Evolutionary conservation across 352 stramenopile genomes (phyloP).

Genomic region (Pythium sukuiense): DNA sequence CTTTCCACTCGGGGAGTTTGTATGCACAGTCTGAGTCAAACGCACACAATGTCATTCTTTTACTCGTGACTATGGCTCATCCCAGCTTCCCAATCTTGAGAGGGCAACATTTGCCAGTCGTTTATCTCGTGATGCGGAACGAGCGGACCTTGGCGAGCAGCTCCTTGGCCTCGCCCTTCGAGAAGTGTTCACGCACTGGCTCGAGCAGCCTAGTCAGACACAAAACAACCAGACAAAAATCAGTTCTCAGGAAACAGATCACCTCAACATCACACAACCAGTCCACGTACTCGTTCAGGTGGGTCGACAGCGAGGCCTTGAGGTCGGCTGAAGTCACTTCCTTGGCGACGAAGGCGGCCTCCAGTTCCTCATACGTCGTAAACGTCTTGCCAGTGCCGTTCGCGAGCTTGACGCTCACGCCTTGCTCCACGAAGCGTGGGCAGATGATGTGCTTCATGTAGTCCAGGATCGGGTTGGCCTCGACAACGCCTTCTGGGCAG

Average conservation of each 20-base stretch:
- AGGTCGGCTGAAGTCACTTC: slow-evolving; percentile 93
- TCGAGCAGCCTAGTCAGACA: slow-evolving; percentile 83
- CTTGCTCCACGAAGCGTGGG: slow-evolving; percentile 53
- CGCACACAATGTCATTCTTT: neutral
- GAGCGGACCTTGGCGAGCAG: slow-evolving; percentile 96
- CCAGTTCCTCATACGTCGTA: slow-evolving; percentile 84
- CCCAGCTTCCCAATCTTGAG: too few species aligned
- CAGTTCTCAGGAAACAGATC: slow-evolving; percentile 10
- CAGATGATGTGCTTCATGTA: slow-evolving; percentile 99
- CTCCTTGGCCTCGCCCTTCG: slow-evolving; percentile 92
- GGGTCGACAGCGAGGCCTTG: slow-evolving; percentile 90
- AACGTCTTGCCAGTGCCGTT: slow-evolving; percentile 82
- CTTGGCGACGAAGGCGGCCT: slow-evolving; percentile 89
- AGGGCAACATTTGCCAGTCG: neutral
- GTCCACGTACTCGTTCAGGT: slow-evolving; percentile 92
- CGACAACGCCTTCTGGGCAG: slow-evolving; percentile 89
- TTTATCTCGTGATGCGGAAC: slow-evolving; percentile 95
- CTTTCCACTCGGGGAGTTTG: too few species aligned
- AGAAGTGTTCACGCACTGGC: slow-evolving; percentile 97
- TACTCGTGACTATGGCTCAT: neutral
- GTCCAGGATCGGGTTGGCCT: slow-evolving; percentile 95
- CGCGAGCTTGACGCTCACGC: slow-evolving; percentile 52
- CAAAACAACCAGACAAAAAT: slow-evolving; percentile 22
- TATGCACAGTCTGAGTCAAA: neutral
- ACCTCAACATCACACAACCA: neutral